Evolutionary conservation across 306 rosid species (phyloP).

Genomic region (Quercus engelmannii): DNA sequence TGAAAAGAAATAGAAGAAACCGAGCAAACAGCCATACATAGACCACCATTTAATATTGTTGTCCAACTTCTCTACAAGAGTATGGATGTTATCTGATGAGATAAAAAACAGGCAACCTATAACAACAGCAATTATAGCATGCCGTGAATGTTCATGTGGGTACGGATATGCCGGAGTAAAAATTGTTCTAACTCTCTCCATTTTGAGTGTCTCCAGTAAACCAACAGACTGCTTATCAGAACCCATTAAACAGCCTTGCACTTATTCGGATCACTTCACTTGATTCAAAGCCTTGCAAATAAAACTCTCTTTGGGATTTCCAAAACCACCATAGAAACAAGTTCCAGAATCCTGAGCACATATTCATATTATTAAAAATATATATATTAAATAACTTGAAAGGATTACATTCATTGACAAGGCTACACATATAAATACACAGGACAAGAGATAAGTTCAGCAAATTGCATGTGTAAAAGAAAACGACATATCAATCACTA

Average conservation of each 20-base stretch:
- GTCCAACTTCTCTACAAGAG: slow-evolving; percentile 89
- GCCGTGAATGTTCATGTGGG: slow-evolving; percentile 98
- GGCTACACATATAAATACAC: background rate
- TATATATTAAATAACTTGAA: background rate
- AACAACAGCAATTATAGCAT: slow-evolving; percentile 89
- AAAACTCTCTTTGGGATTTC: slow-evolving; percentile 23
- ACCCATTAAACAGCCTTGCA: slow-evolving; percentile 37
- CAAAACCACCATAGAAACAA: slow-evolving; percentile 22
- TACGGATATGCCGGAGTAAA: slow-evolving; percentile 80
- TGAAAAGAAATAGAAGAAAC: slow-evolving; percentile 97
- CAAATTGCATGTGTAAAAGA: background rate
- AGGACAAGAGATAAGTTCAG: background rate
- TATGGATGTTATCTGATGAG: slow-evolving; percentile 92
- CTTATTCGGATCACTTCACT: slow-evolving; percentile 6
- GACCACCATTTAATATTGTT: slow-evolving; percentile 97
- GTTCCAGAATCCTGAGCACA: slow-evolving; percentile 38
- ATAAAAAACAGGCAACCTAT: slow-evolving; percentile 94
- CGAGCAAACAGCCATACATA: slow-evolving; percentile 80
- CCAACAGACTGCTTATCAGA: slow-evolving; percentile 53
- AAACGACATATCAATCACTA: background rate
- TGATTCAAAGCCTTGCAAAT: slow-evolving; percentile 19
- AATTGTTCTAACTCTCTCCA: slow-evolving; percentile 92
- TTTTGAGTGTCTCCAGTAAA: slow-evolving; percentile 69
- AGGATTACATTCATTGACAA: background rate
- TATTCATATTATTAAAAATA: background rate